phyloP scores from a whole-genome alignment of 208 protist genomes.

The Acanthamoeba royreba region DNA sequence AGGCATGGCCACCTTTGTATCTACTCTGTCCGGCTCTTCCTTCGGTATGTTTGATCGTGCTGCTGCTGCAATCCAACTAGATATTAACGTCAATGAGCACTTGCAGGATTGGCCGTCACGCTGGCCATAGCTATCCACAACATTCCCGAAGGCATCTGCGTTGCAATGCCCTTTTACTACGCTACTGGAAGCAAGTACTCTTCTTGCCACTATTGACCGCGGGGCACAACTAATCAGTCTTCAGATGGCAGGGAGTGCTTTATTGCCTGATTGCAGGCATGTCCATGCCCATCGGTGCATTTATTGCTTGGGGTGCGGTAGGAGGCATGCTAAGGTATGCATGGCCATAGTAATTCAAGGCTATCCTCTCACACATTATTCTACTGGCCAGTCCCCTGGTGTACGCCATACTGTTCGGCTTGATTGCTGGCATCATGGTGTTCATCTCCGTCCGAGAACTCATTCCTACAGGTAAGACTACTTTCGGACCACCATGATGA shows the following conservation, averaged over 20 bases:
- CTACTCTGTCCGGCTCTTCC: constrained; percentile 1
- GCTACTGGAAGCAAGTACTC: constrained; percentile 40
- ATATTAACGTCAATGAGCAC: background rate
- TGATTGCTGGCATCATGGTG: constrained; percentile 71
- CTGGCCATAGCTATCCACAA: constrained; percentile 67
- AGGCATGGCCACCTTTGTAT: constrained; percentile 69
- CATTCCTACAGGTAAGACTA: background rate
- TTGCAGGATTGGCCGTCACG: constrained; percentile 41
- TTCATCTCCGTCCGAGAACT: constrained; percentile 36
- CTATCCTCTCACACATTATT: background rate
- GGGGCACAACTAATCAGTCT: background rate
- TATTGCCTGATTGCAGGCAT: constrained; percentile 56
- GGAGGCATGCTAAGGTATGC: background rate
- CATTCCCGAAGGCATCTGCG: constrained; percentile 70
- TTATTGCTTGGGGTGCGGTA: constrained; percentile 46
- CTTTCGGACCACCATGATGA: background rate
- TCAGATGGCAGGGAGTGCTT: constrained; percentile 29
- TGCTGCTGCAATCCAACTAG: background rate
- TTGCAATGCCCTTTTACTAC: constrained; percentile 63
- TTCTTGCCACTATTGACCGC: background rate
- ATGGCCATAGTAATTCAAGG: background rate
- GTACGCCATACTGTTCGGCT: constrained; percentile 63
- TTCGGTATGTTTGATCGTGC: background rate
- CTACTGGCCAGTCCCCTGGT: background rate
- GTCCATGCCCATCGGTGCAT: constrained; percentile 51